Evolutionary conservation across 768 basidiomycete genomes (phyloP), one percentile per base, ranked within the genome.

Genomic region (Tubosaeta sp.): DNA sequence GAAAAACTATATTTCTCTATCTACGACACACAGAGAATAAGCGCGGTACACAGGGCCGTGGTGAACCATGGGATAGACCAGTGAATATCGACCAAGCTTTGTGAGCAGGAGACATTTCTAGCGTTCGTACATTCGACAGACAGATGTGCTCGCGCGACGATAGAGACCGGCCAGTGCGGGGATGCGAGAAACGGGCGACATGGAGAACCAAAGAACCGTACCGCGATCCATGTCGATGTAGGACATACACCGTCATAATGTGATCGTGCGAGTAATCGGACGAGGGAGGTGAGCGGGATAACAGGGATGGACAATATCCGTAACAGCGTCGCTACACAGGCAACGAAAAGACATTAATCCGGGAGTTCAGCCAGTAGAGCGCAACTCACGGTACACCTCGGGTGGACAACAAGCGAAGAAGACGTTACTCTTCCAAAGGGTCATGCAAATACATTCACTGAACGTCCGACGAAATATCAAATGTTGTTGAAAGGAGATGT

Each of bases 1-100:
- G 59, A 63, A 69, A 48, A 66, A 69, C 59, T 69, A 55, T 69
- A 69, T 69, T 70, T 69, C 58, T 49, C 57, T 65, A 69, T 64
- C 56, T 68, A 70, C 42, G 49, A 50, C 64, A 70, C 64, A 68
- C 45, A 59, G 60, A 51, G 55, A 51, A 58, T 43, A 45, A 59
- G 54, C 48, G 51, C 49, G 48, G 49, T 59, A 67, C 54, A 67
- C 43, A 52, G 46, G 38, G 45, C 24, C 42, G 50, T 38, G 46
- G 51, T 22, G 46, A 35, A 18, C 49, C 25, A 31, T 46, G 48
- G 52, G 19, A 51, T 24, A 51, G 34, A 19, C 44, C 18, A 27
- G 42, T 27, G 38, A 34, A 21, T 29, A 34, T 39, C 12, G 46
- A 36, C 44, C 36, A 34, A 30, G 45, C 21, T 48, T 24, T 43